A percentile compares a stretch with the other conserved stretches of the same genome.
Conservation (phyloP, 1,139 yeast species). For the Pneumocystis oryctolagi region DNA sequence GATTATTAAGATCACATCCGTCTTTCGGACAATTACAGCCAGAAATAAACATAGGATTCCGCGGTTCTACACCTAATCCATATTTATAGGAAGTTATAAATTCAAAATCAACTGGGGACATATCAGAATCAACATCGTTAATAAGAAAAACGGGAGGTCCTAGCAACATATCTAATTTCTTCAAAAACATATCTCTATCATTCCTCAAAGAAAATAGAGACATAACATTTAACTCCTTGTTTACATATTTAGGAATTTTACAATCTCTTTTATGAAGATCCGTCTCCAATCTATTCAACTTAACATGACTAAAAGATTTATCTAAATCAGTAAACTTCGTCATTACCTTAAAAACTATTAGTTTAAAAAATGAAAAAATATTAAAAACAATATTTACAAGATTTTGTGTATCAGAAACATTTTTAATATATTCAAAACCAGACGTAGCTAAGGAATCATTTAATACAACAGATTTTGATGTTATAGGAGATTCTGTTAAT, state of each 20-base stretch:
- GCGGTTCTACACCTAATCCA: background rate
- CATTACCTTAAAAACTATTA: background rate
- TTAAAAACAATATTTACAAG: background rate
- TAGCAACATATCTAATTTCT: background rate
- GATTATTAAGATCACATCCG: slow-evolving; percentile 4
- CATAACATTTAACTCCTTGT: background rate
- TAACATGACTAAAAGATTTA: background rate
- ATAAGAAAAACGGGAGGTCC: background rate
- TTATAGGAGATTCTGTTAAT: background rate
- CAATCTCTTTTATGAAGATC: background rate
- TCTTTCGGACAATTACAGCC: slow-evolving; percentile 5
- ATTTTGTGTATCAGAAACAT: background rate
- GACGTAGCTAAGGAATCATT: background rate
- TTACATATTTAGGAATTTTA: background rate
- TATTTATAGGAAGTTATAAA: slow-evolving; percentile 1
- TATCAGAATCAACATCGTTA: background rate
- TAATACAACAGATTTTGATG: background rate
- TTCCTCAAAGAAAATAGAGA: background rate
- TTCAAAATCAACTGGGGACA: background rate
- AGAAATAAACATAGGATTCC: background rate
- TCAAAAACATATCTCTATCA: background rate
- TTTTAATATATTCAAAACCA: background rate
- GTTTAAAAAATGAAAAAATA: background rate
- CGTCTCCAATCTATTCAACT: background rate
- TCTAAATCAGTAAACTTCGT: background rate